These are phyloP conservation scores for Cutaneotrichosporon sp. DNA, from an alignment of 1,284 basidiomycete species.

Conservation along the genomic window DNA sequence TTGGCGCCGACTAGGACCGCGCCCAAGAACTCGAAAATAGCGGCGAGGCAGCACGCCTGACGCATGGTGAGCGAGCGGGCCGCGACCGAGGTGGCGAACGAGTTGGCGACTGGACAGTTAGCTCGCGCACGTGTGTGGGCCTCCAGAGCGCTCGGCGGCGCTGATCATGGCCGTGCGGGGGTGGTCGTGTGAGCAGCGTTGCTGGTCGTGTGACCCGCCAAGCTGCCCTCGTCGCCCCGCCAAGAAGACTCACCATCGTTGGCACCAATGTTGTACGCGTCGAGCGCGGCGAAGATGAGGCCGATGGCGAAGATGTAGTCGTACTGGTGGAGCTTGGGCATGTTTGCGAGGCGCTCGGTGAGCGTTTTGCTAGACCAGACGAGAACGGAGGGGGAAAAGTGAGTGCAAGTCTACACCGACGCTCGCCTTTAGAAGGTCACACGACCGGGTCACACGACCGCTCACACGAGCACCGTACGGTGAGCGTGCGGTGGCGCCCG, in stretches of 20 bases:
- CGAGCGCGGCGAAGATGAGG: conserved; percentile 54
- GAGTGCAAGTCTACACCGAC: not conserved
- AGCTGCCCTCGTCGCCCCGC: too few species aligned
- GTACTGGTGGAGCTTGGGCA: conserved; percentile 56
- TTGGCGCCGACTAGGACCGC: conserved; percentile 56
- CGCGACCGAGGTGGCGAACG: conserved; percentile 58
- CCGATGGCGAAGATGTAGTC: conserved; percentile 57
- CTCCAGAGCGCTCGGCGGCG: too few species aligned
- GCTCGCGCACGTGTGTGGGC: too few species aligned
- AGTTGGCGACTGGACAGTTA: too few species aligned
- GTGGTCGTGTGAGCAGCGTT: too few species aligned
- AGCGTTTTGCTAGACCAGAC: not conserved
- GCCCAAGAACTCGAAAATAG: conserved; percentile 55
- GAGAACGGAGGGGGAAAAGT: not conserved
- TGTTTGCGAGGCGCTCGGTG: conserved; percentile 37
- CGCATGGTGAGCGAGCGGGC: conserved; percentile 56
- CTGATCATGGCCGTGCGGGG: too few species aligned
- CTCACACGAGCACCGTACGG: not conserved
- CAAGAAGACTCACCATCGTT: too few species aligned
- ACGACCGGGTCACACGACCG: not conserved
- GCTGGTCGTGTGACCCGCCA: too few species aligned
- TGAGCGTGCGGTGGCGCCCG: too few species aligned
- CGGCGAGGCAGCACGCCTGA: conserved; percentile 55
- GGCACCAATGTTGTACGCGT: conserved; percentile 58
- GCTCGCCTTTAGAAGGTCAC: not conserved